phyloP scores from a whole-genome alignment of 768 basidiomycete species.

The Neoboletus subvelutipes region DNA sequence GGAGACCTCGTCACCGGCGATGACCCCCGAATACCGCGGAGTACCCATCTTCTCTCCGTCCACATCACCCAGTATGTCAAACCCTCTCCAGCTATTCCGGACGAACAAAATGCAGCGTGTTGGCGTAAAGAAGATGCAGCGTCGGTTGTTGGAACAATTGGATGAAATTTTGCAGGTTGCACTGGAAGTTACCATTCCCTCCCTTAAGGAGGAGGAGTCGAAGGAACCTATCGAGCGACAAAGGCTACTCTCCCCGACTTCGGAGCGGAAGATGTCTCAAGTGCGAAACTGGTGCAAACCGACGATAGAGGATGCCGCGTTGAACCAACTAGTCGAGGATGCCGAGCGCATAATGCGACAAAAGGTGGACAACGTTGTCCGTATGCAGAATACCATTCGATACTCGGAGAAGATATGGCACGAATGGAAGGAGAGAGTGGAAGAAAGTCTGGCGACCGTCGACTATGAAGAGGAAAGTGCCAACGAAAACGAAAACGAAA shows the following conservation, averaged over 20 bases:
- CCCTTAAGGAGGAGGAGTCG: constrained; percentile 88
- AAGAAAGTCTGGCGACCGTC: constrained; percentile 55
- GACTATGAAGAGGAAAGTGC: constrained; percentile 56
- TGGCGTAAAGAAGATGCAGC: constrained; percentile 79
- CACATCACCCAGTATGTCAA: constrained; percentile 66
- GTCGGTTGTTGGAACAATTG: constrained; percentile 79
- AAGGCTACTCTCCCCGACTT: constrained; percentile 82
- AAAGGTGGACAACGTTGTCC: constrained; percentile 92
- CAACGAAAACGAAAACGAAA: constrained; percentile 32
- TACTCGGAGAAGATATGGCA: constrained; percentile 97
- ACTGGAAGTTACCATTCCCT: constrained; percentile 79
- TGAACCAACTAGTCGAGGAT: constrained; percentile 81
- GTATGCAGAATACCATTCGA: constrained; percentile 95
- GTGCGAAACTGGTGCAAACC: constrained; percentile 88
- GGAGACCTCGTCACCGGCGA: constrained; percentile 68
- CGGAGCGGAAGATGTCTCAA: constrained; percentile 82
- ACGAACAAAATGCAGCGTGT: constrained; percentile 75
- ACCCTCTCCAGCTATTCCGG: constrained; percentile 76
- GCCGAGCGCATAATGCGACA: constrained; percentile 86
- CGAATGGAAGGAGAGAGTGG: constrained; percentile 93
- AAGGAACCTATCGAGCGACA: constrained; percentile 93
- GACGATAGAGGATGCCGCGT: constrained; percentile 78
- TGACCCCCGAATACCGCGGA: constrained; percentile 80
- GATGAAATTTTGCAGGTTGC: constrained; percentile 83
- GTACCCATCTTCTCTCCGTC: constrained; percentile 80